These are phyloP conservation scores for Fusarium succisae DNA, from an alignment of 2,329 filamentous ascomycete species.

Conservation along the genomic window DNA sequence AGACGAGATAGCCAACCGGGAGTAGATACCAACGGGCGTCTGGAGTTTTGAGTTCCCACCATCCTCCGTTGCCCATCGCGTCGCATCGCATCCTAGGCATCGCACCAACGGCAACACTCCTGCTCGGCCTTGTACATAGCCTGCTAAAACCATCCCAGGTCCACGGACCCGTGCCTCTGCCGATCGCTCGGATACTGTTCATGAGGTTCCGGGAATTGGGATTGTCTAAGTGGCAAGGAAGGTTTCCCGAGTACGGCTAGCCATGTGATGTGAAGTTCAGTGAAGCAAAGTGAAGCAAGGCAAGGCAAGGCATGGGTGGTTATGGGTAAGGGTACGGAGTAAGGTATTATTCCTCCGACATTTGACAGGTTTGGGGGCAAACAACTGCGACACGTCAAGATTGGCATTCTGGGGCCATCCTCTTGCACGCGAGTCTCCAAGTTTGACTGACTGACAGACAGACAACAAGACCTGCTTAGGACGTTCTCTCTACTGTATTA, in stretches of 20 bases:
- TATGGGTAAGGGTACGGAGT: conserved; percentile 6
- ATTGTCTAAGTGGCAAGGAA: conserved; percentile 26
- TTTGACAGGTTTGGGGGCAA: conserved; percentile 30
- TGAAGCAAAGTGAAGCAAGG: neutral
- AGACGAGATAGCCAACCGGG: conserved; percentile 29
- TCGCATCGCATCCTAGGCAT: neutral
- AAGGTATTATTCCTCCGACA: conserved; percentile 22
- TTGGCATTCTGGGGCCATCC: conserved; percentile 8
- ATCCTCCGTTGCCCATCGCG: neutral
- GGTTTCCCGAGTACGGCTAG: conserved; percentile 24
- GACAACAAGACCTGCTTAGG: neutral
- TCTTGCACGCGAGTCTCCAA: conserved; percentile 19
- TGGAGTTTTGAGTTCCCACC: conserved; percentile 30
- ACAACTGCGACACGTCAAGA: conserved; percentile 24
- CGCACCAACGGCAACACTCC: conserved; percentile 2
- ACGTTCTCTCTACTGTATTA: neutral
- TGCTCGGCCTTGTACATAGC: neutral
- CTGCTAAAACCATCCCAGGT: conserved; percentile 16
- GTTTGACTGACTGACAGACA: neutral
- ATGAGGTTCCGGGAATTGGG: conserved; percentile 31
- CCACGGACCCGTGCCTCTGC: conserved; percentile 38
- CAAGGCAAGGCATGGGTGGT: neutral
- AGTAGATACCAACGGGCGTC: conserved; percentile 11
- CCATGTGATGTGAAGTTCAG: neutral
- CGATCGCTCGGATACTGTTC: conserved; percentile 40